Base-by-base conservation (phyloP, 352 stramenopile genomes). In the Globisporangium rhizosaccharum region DNA sequence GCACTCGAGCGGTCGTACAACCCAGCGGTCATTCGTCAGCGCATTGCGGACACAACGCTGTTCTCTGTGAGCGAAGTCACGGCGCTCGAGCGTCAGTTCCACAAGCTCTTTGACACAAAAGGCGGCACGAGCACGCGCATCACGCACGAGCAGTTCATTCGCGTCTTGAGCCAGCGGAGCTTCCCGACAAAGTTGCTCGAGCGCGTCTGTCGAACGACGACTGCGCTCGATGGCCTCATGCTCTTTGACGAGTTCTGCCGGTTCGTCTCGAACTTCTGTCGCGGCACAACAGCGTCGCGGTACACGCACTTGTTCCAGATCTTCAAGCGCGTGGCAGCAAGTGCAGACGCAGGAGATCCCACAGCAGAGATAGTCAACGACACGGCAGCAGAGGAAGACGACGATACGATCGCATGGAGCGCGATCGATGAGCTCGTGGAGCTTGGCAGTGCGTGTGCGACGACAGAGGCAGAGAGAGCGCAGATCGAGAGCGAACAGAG, bases 191-290 rank as follows among this genome's bases (percentile, higher is more conserved):
- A 63, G 33, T 53, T 89, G 25, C 52, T 91, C 0, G 63, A 76
- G 45, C 74, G 68, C 10, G 76, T 83, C n/a, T 85, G 73, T 42
- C 5, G n/a, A 52, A 23, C 59, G 2, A 69, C 68, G 12, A 77
- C 72, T 2, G 65, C 63, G 3, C 65, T 88, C 14, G 63, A 65
- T 1, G 69, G 85, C 3, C 56, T 88, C 28, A 73, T 92, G 59
- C 64, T 85, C 17, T 92, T 95, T 68, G 79, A 92, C 41, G 80
- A 91, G 54, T 92, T 95, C 46, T 95, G 85, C 61, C 66, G 80
- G 39, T 84, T 95, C 39, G 57, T 93, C 18, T 92, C 85, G 10
- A 64, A 90, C 36, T 89, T 85, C 49, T 91, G 78, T 51, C 71
- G 83, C n/a, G 82, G 77, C 11, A 75, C 70, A 9, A 62, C 23